These are phyloP conservation scores for Pichia sp. DNA, from an alignment of 1,139 yeast species.

Conservation along the genomic window DNA sequence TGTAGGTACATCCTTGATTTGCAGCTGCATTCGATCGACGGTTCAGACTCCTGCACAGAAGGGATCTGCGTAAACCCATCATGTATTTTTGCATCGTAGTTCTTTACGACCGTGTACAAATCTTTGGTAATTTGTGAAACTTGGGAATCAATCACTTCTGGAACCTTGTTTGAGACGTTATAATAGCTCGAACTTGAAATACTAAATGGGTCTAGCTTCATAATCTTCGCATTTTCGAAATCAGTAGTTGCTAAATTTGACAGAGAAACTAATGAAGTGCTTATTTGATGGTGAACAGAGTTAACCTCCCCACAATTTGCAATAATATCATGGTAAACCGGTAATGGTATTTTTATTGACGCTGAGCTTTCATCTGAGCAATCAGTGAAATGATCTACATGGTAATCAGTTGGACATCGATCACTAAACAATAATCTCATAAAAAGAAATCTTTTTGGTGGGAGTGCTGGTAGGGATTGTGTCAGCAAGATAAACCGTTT, in stretches of 20 bases:
- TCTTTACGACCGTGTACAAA: constrained; percentile 16
- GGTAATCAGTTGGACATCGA: constrained; percentile 42
- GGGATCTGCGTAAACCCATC: constrained; percentile 21
- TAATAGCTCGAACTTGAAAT: not conserved
- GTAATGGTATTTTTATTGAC: constrained; percentile 20
- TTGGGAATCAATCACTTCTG: constrained; percentile 5
- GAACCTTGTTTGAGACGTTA: not conserved
- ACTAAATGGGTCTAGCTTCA: constrained; percentile 25
- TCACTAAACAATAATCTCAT: constrained; percentile 48
- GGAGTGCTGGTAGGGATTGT: constrained; percentile 48
- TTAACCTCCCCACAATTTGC: constrained; percentile 23
- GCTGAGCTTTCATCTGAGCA: constrained; percentile 34
- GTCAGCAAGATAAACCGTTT: constrained; percentile 48
- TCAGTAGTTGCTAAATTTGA: constrained; percentile 9
- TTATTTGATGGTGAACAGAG: constrained; percentile 22
- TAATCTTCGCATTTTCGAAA: not conserved
- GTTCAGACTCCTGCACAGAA: not conserved
- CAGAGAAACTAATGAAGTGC: constrained; percentile 20
- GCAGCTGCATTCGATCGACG: constrained; percentile 19
- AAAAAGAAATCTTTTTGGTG: constrained; percentile 40
- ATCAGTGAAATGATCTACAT: constrained; percentile 46
- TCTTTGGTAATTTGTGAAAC: constrained; percentile 27
- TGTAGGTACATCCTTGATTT: constrained; percentile 11
- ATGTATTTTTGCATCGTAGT: constrained; percentile 5
- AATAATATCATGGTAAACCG: constrained; percentile 17